Evolutionary conservation across 2,329 filamentous ascomycete genomes (phyloP).

Genomic region (Trichoderma breve): DNA sequence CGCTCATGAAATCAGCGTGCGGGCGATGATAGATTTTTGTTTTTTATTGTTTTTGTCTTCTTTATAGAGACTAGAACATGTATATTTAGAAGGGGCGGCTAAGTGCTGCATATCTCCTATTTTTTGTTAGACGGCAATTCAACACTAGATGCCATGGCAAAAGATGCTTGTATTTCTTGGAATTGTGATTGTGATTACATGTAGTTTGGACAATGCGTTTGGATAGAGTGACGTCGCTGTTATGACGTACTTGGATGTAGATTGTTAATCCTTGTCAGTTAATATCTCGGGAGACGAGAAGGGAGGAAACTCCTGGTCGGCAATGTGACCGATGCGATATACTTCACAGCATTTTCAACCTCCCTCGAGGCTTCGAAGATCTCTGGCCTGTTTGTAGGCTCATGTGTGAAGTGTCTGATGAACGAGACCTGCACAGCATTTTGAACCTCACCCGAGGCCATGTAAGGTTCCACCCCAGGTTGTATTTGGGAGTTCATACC

Average conservation of each 20-base stretch:
- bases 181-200: neutral
- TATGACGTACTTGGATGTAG: too few relatives aligned
- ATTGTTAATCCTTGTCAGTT: too few relatives aligned
- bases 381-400: neutral
- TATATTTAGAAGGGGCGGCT: slow-evolving; percentile 7
- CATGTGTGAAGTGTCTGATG: too few relatives aligned
- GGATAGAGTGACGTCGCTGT: neutral
- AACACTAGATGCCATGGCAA: slow-evolving; percentile 1
- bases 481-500: too few relatives aligned
- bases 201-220: neutral
- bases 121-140: slow-evolving; percentile 1
- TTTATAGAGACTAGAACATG: slow-evolving; percentile 7
- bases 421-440: too few relatives aligned
- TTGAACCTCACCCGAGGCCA: neutral
- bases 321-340: too few relatives aligned
- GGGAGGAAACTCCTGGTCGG: neutral
- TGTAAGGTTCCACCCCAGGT: neutral
- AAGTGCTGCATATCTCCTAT: neutral
- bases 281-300: neutral
- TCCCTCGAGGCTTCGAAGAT: neutral
- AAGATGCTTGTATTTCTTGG: neutral
- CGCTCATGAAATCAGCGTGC: slow-evolving; percentile 8
- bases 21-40: slow-evolving; percentile 6
- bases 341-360: neutral
- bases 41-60: neutral